phyloP scores from a whole-genome alignment of 805 yeast genomes.

The Wickerhamiella kurtzmanii region DNA sequence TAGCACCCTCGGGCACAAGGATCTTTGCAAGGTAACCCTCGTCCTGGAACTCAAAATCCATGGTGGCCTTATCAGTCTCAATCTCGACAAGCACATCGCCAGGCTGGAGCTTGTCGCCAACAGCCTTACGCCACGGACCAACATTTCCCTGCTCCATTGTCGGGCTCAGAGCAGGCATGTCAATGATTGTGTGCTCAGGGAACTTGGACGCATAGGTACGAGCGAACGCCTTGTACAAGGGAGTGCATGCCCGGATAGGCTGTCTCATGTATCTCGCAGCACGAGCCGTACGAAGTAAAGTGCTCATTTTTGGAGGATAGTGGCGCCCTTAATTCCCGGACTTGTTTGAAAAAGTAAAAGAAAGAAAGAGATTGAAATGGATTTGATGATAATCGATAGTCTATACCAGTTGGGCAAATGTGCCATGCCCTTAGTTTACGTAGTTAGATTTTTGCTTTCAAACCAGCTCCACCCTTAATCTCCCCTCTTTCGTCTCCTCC shows the following conservation, averaged over 20 bases:
- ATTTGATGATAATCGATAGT: background rate
- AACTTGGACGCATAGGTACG: slow-evolving; percentile 34
- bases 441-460: background rate
- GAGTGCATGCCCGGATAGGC: slow-evolving; percentile 8
- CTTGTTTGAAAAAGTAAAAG: background rate
- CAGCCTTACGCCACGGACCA: slow-evolving; percentile 77
- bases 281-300: slow-evolving; percentile 14
- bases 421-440: no score
- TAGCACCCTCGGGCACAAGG: slow-evolving; percentile 35
- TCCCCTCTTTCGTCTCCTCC: background rate
- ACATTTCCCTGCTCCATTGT: slow-evolving; percentile 96
- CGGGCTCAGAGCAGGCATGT: slow-evolving; percentile 99
- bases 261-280: slow-evolving; percentile 6
- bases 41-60: slow-evolving; percentile 97
- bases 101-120: slow-evolving; percentile 76
- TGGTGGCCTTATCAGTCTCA: slow-evolving; percentile 94
- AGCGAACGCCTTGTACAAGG: slow-evolving; percentile 15
- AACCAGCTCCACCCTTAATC: background rate
- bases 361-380: background rate
- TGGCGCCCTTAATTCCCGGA: no score
- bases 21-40: slow-evolving; percentile 31
- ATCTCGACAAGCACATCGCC: slow-evolving; percentile 95
- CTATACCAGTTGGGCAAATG: no score
- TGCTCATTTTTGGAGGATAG: slow-evolving; percentile 9
- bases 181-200: slow-evolving; percentile 77